Base-by-base conservation (phyloP, 106 monocot genomes). In the Dioscorea alata region DNA sequence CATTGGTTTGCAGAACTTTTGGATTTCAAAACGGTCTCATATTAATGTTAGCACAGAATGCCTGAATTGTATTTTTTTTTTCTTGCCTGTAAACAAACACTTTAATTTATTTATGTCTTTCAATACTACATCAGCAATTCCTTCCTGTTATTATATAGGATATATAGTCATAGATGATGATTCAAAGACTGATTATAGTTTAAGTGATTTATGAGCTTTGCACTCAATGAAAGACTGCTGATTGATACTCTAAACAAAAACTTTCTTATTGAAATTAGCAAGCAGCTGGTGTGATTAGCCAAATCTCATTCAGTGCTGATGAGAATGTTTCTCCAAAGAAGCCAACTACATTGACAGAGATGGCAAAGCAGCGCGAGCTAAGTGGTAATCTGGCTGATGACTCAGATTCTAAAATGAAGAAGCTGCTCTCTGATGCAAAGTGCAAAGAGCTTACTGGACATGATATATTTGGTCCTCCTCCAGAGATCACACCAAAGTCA, bases 321-420 rank as follows among this genome's bases (percentile, higher is more conserved):
- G 85, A 90, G 82, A 80, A 72, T 63, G 69, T 90, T 73, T 78
- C 85, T 25, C 85, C 85, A 15, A 90, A 83, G 78, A 90, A 90
- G 70, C 89, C 89, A 18, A 75, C 70, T 6, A 77, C 85, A 12
- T 23, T 85, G 48, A 58, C 89, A 22, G 89, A 90, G 67, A 80
- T 90, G 53, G 85, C 89, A 73, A 90, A 90, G 73, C 89, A 90
- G 73, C 70, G 89, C 34, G 89, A 90, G 71, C 71, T 90, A n/a
- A 83, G 89, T 80, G 89, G 89, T 28, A 90, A 33, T 59, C 56
- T 85, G 35, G 79, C 79, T 57, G 78, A 74, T 69, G 89, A 90
- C 48, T 49, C 80, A 25, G 89, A 85, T 15, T 60, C 70, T 50
- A 89, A 69, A 51, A 16, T 80, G 65, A 82, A 82, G 64, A 89